Evolutionary conservation across 2,329 filamentous ascomycete species (phyloP), one percentile per base, ranked within the genome.

Genomic region (Calonectria leucothoes): DNA sequence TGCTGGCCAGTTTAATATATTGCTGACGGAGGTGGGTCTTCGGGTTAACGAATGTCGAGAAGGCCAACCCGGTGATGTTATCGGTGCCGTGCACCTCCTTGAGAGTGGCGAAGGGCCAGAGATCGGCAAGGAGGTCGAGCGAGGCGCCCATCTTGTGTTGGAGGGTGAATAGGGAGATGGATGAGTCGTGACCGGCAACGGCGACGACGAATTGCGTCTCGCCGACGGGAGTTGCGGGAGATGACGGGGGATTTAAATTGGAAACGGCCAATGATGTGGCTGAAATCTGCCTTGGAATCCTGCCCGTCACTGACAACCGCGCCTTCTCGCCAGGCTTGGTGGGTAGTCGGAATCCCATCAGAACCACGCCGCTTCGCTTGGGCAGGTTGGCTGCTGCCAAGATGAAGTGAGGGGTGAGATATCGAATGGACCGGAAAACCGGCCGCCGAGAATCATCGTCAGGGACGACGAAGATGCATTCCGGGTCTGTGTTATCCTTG

Each of bases 181-280:
- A 95, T 73, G 92, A 92, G 82, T 97, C 94, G 78, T 94, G 93
- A 11, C 93, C 93, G 3, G 94, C 94, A 17, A 97, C 91, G 8
- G 95, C 96, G 76, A 98, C 89, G 59, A 94, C 90, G 76, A 95
- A 94, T 84, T 98, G 95, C 59, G 93, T 91, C 72, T 94, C 92
- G 66, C 90, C 91, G 66, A 91, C 84, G 1, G 89, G 85, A 1
- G 82, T 77, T 23, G 89, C 86, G 0, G 89, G 85, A 14, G 90
- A 86, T 6, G 88, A 83, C 8, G 90, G 86, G 6, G 87, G 89
- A 12, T 90, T 89, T 12, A 98, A 88, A 71, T 93, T 91, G 73
- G 92, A 92, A 64, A 96, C 91, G 65, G 97, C 94, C 65, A 98
- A 88, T 12, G 94, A 93, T 0, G 94, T 94, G 5, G 94, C 94